Base-by-base conservation (phyloP, 1,284 basidiomycete genomes). In the Cystobasidium pallidum region DNA sequence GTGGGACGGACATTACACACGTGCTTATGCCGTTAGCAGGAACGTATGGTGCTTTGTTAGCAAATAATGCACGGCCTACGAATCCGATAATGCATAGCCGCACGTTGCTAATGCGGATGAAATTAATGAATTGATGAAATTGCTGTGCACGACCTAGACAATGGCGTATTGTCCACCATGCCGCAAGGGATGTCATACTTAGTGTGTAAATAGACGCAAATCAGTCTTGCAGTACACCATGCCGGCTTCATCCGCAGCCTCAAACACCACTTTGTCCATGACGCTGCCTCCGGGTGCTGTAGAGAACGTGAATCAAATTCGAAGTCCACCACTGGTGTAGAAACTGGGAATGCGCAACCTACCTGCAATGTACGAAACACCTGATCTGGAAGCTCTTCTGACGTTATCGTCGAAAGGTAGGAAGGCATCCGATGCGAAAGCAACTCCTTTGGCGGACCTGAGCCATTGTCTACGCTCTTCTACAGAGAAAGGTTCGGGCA, bases 351-450 rank as follows among this genome's bases (percentile, higher is more conserved):
- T 1, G 34, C 13, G 21, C 47, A 8, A 39, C 68, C 61, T 47
- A 71, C 68, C 68, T 34, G 92, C 94, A 71, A 99, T 86, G 82
- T 95, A 98, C 79, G 84, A 88, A 62, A 92, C 93, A 0, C 95
- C 95, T 75, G 91, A 94, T 84, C 91, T 89, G 81, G 88, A 86
- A 63, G 92, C 92, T 70, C 95, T 86, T 82, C 97, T 91, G 51
- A 99, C 95, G 79, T 99, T 99, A 82, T 99, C 96, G 8, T 94
- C 88, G 88, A 99, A 99, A 21, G 28, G 30, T 91, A 99, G 99
- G 86, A 99, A 99, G 72, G 95, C 95, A 79, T 99, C 96, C 76
- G 91, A 93, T 43, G 92, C 92, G 81, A 94, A 94, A 7, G 91
- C 88, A 61, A 99, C 95, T 41, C 88, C 91, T 66, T 89, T 88